Evolutionary conservation across 352 stramenopile genomes (phyloP).

Genomic region (Elongisporangium anandrum): DNA sequence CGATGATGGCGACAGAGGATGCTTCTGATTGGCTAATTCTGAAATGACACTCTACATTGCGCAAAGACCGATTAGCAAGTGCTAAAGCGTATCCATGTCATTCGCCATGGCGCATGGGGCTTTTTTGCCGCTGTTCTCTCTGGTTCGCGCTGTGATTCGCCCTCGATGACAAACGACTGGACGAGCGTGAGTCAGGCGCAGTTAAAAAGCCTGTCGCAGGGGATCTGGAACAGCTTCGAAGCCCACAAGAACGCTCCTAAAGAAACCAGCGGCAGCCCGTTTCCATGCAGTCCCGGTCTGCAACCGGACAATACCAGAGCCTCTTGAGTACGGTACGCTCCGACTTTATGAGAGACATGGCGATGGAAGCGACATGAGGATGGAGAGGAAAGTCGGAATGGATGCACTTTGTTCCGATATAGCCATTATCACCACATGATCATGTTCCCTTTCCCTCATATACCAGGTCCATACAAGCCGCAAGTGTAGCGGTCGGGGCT

Average conservation of each 20-base stretch:
- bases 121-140: not conserved
- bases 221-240: not conserved
- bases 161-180: not conserved
- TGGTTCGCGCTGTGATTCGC: not conserved
- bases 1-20: not conserved
- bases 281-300: not conserved
- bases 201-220: not conserved
- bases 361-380: not conserved
- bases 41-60: not conserved
- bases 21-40: not conserved
- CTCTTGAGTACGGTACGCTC: not conserved
- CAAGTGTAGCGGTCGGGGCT: not conserved
- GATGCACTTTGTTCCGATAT: not conserved
- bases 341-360: not conserved
- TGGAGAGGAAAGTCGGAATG: not conserved
- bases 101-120: not conserved
- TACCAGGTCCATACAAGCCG: not conserved
- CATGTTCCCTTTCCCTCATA: not conserved
- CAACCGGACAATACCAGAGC: not conserved
- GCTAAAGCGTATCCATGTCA: not conserved
- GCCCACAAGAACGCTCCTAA: not conserved
- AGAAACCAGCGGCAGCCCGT: not conserved
- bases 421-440: not conserved
- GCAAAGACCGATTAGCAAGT: not conserved
- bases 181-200: not conserved